These are phyloP conservation scores for Starmerella asiatica DNA, from an alignment of 805 yeast species.

Conservation along the genomic window DNA sequence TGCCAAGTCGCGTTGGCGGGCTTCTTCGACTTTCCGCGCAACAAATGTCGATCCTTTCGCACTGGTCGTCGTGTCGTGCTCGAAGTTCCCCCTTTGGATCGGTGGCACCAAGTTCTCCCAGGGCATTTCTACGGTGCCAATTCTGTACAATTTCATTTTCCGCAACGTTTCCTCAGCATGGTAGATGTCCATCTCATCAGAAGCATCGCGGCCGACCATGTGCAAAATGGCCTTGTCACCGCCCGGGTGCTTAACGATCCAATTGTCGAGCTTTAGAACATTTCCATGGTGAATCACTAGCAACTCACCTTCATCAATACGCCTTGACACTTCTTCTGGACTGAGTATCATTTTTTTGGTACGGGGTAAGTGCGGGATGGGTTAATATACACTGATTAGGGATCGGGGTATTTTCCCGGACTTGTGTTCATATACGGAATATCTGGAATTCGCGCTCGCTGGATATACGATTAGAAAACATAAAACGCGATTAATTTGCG, in stretches of 20 bases:
- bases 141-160: constrained; percentile 42
- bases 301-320: constrained; percentile 54
- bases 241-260: constrained; percentile 75
- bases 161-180: constrained; percentile 48
- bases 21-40: constrained; percentile 44
- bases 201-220: constrained; percentile 79
- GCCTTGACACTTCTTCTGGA: constrained; percentile 38
- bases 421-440: not conserved
- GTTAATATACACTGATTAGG: not conserved
- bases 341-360: constrained; percentile 21
- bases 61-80: constrained; percentile 26
- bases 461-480: too few relatives aligned
- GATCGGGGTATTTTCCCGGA: not conserved
- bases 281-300: constrained; percentile 50
- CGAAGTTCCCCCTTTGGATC: constrained; percentile 56
- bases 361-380: not conserved
- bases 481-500: too few relatives aligned
- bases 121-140: constrained; percentile 48
- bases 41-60: constrained; percentile 38
- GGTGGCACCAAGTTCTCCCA: constrained; percentile 81
- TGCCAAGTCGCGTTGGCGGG: constrained; percentile 43
- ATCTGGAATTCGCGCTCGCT: too few relatives aligned
- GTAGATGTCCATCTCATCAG: constrained; percentile 80
- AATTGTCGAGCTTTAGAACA: constrained; percentile 52
- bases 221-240: constrained; percentile 76